phyloP scores from a whole-genome alignment of 2,329 filamentous ascomycete species.

The Fusarium domesticum region DNA sequence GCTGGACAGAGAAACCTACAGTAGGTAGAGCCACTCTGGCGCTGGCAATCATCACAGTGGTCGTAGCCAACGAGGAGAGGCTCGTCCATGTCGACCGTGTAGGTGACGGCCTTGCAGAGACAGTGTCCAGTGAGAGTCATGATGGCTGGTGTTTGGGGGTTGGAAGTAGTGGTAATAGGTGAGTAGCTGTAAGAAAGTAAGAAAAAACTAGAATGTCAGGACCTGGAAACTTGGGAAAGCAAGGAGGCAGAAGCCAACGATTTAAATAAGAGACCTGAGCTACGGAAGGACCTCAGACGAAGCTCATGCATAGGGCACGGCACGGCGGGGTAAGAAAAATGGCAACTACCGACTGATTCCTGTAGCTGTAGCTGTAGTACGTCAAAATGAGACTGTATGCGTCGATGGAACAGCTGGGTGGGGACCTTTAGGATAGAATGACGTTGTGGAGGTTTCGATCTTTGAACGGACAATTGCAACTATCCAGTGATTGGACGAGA shows the following conservation, averaged over 20 bases:
- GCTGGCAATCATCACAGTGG: constrained; percentile 71
- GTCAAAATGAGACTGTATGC: neutral
- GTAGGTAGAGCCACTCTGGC: constrained; percentile 66
- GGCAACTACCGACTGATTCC: neutral
- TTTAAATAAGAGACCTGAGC: neutral
- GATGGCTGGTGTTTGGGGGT: constrained; percentile 29
- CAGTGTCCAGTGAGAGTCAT: constrained; percentile 69
- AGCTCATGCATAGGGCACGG: constrained; percentile 25
- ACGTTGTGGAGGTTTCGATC: constrained; percentile 25
- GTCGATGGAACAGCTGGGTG: constrained; percentile 13
- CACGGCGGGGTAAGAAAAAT: constrained; percentile 26
- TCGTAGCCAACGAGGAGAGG: constrained; percentile 61
- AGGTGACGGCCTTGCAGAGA: constrained; percentile 69
- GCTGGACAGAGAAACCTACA: constrained; percentile 43
- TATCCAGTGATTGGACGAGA: too few species aligned
- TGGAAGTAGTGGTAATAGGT: neutral
- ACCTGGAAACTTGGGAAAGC: neutral
- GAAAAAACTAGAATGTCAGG: neutral
- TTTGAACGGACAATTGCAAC: too few species aligned
- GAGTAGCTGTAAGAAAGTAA: constrained; percentile 4
- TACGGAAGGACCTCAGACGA: constrained; percentile 12
- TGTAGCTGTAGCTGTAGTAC: neutral
- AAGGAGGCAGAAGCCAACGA: constrained; percentile 1
- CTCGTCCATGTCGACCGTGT: constrained; percentile 54
- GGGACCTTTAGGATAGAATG: constrained; percentile 31